Percentiles rank a stretch among this genome's conserved stretches.
Conservation (phyloP, 2,329 filamentous ascomycete species). For the Colletotrichum ledebouriae region DNA sequence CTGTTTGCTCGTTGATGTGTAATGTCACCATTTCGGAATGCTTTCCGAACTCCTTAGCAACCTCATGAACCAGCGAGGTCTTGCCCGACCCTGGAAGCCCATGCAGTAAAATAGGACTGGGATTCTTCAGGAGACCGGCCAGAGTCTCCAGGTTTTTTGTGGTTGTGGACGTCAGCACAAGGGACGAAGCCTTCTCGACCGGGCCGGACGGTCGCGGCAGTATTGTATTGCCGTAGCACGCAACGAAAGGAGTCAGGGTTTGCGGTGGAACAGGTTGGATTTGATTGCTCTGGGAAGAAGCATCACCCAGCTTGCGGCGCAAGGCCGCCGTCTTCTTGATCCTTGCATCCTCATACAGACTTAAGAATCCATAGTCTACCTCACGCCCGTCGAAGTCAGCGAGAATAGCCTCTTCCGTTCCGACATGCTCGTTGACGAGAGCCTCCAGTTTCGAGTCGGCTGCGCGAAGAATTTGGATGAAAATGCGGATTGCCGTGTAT, state of each 20-base stretch:
- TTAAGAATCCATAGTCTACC: conserved; percentile 84
- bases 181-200: conserved; percentile 56
- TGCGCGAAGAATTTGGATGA: conserved; percentile 82
- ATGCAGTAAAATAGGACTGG: conserved; percentile 82
- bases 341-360: conserved; percentile 69
- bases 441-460: conserved; percentile 83
- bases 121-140: conserved; percentile 74
- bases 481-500: conserved; percentile 85
- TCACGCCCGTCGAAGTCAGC: conserved; percentile 81
- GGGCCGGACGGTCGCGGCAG: conserved; percentile 72
- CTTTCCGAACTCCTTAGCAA: conserved; percentile 84
- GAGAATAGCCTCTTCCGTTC: conserved; percentile 69
- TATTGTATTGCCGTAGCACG: conserved; percentile 75
- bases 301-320: conserved; percentile 54
- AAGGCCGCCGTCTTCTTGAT: conserved; percentile 60
- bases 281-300: conserved; percentile 41
- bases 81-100: conserved; percentile 92
- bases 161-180: conserved; percentile 81
- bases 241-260: conserved; percentile 70
- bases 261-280: conserved; percentile 50
- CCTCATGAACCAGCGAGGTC: conserved; percentile 85
- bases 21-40: conserved; percentile 89
- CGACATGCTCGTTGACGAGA: conserved; percentile 77
- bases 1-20: conserved; percentile 97
- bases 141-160: conserved; percentile 78